Evolutionary conservation across 768 basidiomycete genomes (phyloP), one percentile per base, ranked within the genome.

Genomic region (Russula griseocarnosa): DNA sequence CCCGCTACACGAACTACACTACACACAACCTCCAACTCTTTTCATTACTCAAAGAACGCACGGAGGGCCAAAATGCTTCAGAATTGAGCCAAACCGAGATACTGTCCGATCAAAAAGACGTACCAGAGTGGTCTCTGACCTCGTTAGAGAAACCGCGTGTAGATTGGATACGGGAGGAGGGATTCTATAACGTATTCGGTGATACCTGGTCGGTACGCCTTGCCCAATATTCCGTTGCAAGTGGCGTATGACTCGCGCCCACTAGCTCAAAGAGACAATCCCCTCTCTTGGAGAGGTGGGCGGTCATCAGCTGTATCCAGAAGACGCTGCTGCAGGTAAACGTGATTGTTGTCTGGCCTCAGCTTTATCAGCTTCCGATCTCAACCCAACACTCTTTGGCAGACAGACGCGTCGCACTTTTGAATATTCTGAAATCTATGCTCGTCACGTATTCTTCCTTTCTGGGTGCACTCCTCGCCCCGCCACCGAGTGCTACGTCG

Each of bases 161-260:
- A 16, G 93, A 94, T 70, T 94, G 93, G 92, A 89, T 96, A 57
- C 79, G 91, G 1, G 90, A 94, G 68, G 91, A 92, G 65, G 87
- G 88, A 1, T 79, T 84, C 66, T 96, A 92, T 73, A 82, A 83
- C 58, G 87, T 87, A 18, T 96, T 88, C 74, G 92, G 91, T n/a
- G 90, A 94, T 73, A 81, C 81, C 70, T 96, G 91, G 90, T 88
- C 88, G 83, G 91, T 94, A 77, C 75, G 90, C 73, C 69, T 40
- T 62, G 18, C 6, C 50, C 57, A 5, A 16, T 42, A 20, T 55
- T 24, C 24, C 49, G 2, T 4, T 6, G 26, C 38, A 9, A 38
- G 34, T 55, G 32, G 42, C 30, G 50, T 57, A 60, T 67, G 56
- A 63, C 50, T 38, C 56, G n/a, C 8, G 55, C 6, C 20, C 40